Percentiles rank a stretch among this genome's conserved stretches.
Conservation (phyloP, 2,329 filamentous ascomycete genomes). For the Xylariaceae sp. region DNA sequence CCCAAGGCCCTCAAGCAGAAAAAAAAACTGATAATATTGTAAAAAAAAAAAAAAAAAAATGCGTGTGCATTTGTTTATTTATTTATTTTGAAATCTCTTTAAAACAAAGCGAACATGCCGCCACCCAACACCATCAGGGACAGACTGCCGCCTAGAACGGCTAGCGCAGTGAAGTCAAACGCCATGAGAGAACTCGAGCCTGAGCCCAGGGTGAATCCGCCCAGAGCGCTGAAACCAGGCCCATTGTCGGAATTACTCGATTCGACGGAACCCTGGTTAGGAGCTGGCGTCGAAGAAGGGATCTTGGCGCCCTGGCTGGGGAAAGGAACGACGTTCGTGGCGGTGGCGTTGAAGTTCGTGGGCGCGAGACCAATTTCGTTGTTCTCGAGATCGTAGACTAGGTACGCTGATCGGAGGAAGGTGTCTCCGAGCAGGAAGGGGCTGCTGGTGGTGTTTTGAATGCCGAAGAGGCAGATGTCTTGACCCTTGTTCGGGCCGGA, state of each 20-base stretch:
- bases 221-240: conserved; percentile 34
- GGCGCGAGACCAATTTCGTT: conserved; percentile 50
- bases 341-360: conserved; percentile 51
- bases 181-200: conserved; percentile 15
- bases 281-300: conserved; percentile 43
- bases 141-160: conserved; percentile 30
- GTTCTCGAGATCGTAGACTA: conserved; percentile 55
- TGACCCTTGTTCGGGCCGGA: conserved; percentile 41
- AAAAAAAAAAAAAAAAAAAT: background rate
- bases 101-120: conserved; percentile 29
- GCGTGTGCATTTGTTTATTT: background rate
- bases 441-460: conserved; percentile 43
- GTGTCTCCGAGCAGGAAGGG: conserved; percentile 51
- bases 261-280: conserved; percentile 32
- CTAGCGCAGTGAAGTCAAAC: conserved; percentile 23
- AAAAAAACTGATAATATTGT: too few species aligned
- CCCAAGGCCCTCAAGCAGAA: background rate
- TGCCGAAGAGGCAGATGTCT: conserved; percentile 50
- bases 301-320: conserved; percentile 44
- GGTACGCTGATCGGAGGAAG: conserved; percentile 55
- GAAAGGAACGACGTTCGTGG: conserved; percentile 46
- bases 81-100: background rate
- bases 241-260: conserved; percentile 3
- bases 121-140: conserved; percentile 32
- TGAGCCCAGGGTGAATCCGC: conserved; percentile 31